Evolutionary conservation across 176 grass and related monocot genomes (phyloP).

Genomic region (Lolium multiflorum): DNA sequence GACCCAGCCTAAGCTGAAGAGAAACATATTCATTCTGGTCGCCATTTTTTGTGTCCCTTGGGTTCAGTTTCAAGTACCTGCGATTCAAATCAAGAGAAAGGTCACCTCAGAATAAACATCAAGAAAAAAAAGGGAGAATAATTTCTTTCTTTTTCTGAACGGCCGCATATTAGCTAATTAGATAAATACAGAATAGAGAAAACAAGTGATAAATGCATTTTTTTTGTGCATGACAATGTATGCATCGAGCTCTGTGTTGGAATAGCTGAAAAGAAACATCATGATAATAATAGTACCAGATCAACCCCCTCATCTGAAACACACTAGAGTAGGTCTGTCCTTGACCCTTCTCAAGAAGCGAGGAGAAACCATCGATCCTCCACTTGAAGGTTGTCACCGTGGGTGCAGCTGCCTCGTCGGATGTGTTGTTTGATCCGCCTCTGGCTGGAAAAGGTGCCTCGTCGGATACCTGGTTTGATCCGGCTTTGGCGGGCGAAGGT

Average conservation of each 20-base stretch:
- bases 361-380: slow-evolving; percentile 50
- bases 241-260: not conserved
- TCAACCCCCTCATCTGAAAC: slow-evolving; percentile 29
- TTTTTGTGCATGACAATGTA: not conserved
- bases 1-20: slow-evolving; percentile 4
- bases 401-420: slow-evolving; percentile 6
- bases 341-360: slow-evolving; percentile 38
- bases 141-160: too few species aligned
- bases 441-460: too few species aligned
- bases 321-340: slow-evolving; percentile 46
- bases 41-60: slow-evolving; percentile 37
- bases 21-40: slow-evolving; percentile 38
- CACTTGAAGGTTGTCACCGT: slow-evolving; percentile 30
- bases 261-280: not conserved
- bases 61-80: slow-evolving; percentile 48
- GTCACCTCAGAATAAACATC: not conserved
- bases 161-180: too few species aligned
- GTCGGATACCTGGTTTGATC: too few species aligned
- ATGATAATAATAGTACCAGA: not conserved
- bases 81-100: slow-evolving; percentile 3
- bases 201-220: not conserved
- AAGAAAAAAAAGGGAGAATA: not conserved
- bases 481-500: too few species aligned
- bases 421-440: not conserved
- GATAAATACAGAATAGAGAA: too few species aligned